Percentiles rank a stretch among this genome's conserved stretches.
Evolutionary conservation across 345 rosid species (phyloP).

Genomic region (Heritiera littoralis): DNA sequence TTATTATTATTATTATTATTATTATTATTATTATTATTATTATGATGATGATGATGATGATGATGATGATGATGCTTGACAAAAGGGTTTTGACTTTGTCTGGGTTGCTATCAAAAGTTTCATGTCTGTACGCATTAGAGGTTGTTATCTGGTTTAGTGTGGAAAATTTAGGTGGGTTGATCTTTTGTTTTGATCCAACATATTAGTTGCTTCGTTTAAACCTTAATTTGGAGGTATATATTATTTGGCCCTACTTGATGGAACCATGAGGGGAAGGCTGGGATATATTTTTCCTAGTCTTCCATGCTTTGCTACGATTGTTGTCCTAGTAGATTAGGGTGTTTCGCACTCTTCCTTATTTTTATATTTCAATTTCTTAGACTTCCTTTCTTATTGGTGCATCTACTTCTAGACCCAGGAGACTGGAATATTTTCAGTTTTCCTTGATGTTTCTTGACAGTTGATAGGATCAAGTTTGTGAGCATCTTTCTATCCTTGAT

Average conservation of each 20-base stretch:
- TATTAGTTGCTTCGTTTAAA: not conserved
- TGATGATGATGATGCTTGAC: too few species aligned
- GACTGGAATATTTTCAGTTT: not conserved
- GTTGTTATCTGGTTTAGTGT: too few species aligned
- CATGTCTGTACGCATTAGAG: too few species aligned
- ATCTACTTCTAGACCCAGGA: not conserved
- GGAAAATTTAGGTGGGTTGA: too few species aligned
- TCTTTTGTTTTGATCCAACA: not conserved
- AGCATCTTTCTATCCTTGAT: not conserved
- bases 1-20: too few species aligned
- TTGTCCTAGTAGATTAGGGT: not conserved
- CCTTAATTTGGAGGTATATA: not conserved
- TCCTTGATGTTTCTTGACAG: not conserved
- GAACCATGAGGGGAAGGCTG: not conserved
- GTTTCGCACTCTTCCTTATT: not conserved
- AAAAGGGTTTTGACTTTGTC: too few species aligned
- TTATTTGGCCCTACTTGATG: too few species aligned
- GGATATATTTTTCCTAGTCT: not conserved
- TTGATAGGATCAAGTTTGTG: not conserved
- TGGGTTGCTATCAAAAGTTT: too few species aligned
- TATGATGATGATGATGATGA: too few species aligned
- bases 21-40: too few species aligned
- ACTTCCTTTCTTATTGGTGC: not conserved
- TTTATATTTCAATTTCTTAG: not conserved
- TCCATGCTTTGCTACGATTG: too few species aligned